These are phyloP conservation scores for Primulina huaijiensis DNA, from an alignment of 257 asterid species.

Conservation along the genomic window DNA sequence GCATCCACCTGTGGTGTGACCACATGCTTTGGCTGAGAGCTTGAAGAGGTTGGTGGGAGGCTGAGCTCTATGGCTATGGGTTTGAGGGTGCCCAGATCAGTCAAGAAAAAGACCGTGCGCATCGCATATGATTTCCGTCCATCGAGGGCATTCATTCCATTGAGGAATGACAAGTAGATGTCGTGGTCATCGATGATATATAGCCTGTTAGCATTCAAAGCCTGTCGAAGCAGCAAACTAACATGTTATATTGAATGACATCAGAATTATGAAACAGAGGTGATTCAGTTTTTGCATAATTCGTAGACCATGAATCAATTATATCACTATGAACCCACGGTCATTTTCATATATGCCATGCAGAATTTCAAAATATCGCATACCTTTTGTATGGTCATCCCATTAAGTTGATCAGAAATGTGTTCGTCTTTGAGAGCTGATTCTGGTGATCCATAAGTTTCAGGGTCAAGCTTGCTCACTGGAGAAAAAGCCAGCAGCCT, in stretches of 20 bases:
- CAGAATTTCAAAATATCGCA: not conserved
- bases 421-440: conserved; percentile 87
- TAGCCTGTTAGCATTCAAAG: conserved; percentile 66
- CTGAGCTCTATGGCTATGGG: conserved; percentile 89
- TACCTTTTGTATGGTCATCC: conserved; percentile 90
- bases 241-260: not conserved
- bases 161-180: conserved; percentile 74
- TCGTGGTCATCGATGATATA: conserved; percentile 84
- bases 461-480: conserved; percentile 78
- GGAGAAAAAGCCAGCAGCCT: conserved; percentile 76
- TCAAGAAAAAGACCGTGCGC: conserved; percentile 70
- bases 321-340: too few relatives aligned
- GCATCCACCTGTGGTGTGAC: conserved; percentile 77
- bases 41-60: conserved; percentile 56
- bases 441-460: conserved; percentile 67
- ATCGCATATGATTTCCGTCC: conserved; percentile 92
- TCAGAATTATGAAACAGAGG: not conserved
- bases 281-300: too few relatives aligned
- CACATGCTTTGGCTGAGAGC: conserved; percentile 53
- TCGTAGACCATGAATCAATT: too few relatives aligned
- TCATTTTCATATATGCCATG: too few relatives aligned
- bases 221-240: conserved; percentile 39
- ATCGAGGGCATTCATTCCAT: conserved; percentile 74
- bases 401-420: conserved; percentile 68
- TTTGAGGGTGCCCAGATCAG: conserved; percentile 68